A percentile compares a stretch with the other conserved stretches of the same genome.
These are phyloP conservation scores for Zoysia japonica DNA, from an alignment of 176 grass and related monocot species.

Conservation along the genomic window DNA sequence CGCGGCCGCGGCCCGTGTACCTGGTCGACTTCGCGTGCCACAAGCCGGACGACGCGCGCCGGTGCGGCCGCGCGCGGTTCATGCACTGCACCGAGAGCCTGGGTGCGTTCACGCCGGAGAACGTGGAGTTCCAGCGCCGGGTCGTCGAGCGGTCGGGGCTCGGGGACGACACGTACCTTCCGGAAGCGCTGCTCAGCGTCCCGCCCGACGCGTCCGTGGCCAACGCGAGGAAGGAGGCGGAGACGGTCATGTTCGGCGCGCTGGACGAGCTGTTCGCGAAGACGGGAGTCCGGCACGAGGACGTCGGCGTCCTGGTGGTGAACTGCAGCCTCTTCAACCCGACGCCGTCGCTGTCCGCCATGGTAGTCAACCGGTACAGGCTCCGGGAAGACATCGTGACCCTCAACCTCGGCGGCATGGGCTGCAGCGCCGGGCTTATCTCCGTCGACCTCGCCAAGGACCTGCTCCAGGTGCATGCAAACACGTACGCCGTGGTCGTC, in stretches of 20 bases:
- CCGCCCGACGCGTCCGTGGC: constrained; percentile 53
- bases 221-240: constrained; percentile 43
- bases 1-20: constrained; percentile 58
- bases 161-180: constrained; percentile 57
- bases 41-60: constrained; percentile 52
- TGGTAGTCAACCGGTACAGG: constrained; percentile 53
- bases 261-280: constrained; percentile 55
- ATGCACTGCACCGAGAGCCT: constrained; percentile 51
- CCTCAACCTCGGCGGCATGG: constrained; percentile 69
- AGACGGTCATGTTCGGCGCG: constrained; percentile 64
- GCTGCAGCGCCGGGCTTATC: constrained; percentile 57
- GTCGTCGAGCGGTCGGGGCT: constrained; percentile 63
- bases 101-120: constrained; percentile 52
- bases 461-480: constrained; percentile 45
- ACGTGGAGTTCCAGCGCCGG: constrained; percentile 65
- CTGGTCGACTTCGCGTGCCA: constrained; percentile 75
- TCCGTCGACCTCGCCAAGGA: constrained; percentile 57
- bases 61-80: constrained; percentile 52
- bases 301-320: constrained; percentile 51
- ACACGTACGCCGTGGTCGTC: constrained; percentile 52
- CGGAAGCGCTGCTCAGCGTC: constrained; percentile 52
- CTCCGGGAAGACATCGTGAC: constrained; percentile 45
- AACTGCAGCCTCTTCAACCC: constrained; percentile 69
- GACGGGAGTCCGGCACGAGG: constrained; percentile 42
- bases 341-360: constrained; percentile 56